Evolutionary conservation across 495 filamentous ascomycete genomes (phyloP), one percentile per base, ranked within the genome.

Genomic region (Geopyxis carbonaria): DNA sequence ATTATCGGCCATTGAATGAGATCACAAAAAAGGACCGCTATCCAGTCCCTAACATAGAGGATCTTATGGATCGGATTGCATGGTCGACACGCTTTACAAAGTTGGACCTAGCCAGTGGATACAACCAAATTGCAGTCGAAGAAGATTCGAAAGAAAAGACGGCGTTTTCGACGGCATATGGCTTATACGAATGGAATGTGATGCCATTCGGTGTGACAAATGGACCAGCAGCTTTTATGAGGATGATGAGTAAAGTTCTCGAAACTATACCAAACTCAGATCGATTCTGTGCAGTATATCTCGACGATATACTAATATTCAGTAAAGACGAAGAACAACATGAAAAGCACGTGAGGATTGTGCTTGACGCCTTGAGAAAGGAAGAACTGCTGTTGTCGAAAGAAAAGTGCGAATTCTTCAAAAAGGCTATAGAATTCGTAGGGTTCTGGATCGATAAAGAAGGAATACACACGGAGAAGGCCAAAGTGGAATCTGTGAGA

Each of bases 1-100:
- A 71, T 34, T 71, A 66, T 37, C 41, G 52, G 0, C 46, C 44
- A 7, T 31, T 70, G 65, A 65, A 42, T n/a, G n/a, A n/a, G n/a
- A n/a, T n/a, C n/a, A n/a, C n/a, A n/a, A n/a, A n/a, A n/a, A n/a
- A n/a, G n/a, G 58, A 72, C 32, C 24, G 45, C 1, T 66, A 68
- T 36, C 60, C 61, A 0, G 27, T 72, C 0, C 64, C 62, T 0
- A 31, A 67, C 7, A 66, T 68, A 18, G 31, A 63, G 8, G 58
- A 72, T 34, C 52, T 56, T 0, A 31, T 70, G 2, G 21, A 48
- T n/a, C 21, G 45, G 0, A 19, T 71, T 1, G 19, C 18, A 0
- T 45, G 44, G 25, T 50, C 54, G 2, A 59, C 49, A 25, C 50
- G 53, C 25, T 70, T 65, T 42, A 70, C 51, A 0, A 67, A 67